These are phyloP conservation scores for Cajanus cajan DNA, from an alignment of 306 rosid species.

Conservation along the genomic window DNA sequence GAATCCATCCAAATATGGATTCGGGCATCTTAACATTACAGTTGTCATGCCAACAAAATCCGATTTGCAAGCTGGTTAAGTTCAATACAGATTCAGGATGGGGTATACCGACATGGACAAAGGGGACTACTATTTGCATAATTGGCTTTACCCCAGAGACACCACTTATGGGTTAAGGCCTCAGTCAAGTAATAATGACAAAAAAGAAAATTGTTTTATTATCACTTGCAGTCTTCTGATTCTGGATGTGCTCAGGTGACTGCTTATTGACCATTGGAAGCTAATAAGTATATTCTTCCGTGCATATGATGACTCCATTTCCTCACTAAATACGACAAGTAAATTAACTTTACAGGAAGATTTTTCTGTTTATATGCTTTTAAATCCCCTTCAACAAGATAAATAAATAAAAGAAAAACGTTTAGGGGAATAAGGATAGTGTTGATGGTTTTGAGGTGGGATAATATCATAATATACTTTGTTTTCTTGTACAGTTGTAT, in stretches of 20 bases:
- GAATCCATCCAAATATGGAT: conserved; percentile 24
- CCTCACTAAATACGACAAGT: background rate
- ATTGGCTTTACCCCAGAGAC: conserved; percentile 15
- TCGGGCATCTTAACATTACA: conserved; percentile 21
- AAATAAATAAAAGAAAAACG: background rate
- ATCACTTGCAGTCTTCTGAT: background rate
- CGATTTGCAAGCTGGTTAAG: conserved; percentile 26
- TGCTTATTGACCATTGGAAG: background rate
- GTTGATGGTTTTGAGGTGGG: background rate
- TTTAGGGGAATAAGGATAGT: background rate
- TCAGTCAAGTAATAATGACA: conserved; percentile 31
- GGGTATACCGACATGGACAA: conserved; percentile 25
- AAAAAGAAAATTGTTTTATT: background rate
- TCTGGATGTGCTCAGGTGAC: background rate
- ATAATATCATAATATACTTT: background rate
- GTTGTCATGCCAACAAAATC: conserved; percentile 38
- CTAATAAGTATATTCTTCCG: background rate
- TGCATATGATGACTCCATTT: background rate
- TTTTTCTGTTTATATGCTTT: background rate
- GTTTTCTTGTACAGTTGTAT: background rate
- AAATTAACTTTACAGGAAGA: background rate
- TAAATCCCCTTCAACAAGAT: background rate
- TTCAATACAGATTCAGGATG: conserved; percentile 13
- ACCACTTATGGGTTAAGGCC: conserved; percentile 12
- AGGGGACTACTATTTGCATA: conserved; percentile 19